Base-by-base conservation (phyloP, 805 yeast species). In the Yarrowia sp. region DNA sequence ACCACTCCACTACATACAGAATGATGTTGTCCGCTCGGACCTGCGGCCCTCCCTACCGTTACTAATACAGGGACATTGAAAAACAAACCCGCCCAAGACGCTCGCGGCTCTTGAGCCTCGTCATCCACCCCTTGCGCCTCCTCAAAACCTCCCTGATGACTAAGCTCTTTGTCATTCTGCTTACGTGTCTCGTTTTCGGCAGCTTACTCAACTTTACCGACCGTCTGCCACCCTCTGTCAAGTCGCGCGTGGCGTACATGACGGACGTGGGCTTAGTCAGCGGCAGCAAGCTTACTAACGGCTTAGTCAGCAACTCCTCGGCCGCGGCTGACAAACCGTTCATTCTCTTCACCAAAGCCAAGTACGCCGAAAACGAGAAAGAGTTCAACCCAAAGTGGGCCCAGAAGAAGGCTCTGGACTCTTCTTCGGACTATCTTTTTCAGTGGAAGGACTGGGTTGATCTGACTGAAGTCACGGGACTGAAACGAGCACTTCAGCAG, bases 391-490 rank as follows among this genome's bases (percentile, higher is more conserved):
- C 61, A 10, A 38, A 55, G 14, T 55, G 38, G 38, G 61, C 47
- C 19, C 35, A 38, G 19, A 29, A 39, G 19, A 27, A 27, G 29
- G 47, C 47, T 3, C 22, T 31, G 32, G 35, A 58, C 33, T 41
- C 51, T 6, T 33, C 62, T 2, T 24, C 31, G 4, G 42, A 58
- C 12, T 58, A 58, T 25, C 8, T 27, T 1, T 58, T 58, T 14
- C 13, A 58, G 5, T 58, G 62, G 62, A 58, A 21, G 16, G 62
- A 58, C 25, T 58, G 62, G 62, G 62, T 58, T 9, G 53, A 58
- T 25, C 12, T 58, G 36, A 55, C 61, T 8, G 47, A 55, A n/a
- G 47, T 39, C 13, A 32, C 42, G 13, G 42, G 58, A 1, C 27
- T 29, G 8, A 27, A 19, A 27, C 18, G 9, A 13, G 47, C 46